Evolutionary conservation across 176 grass and related monocot genomes (phyloP), one percentile per base, ranked within the genome.

Genomic region (Rhynchospora pubera): DNA sequence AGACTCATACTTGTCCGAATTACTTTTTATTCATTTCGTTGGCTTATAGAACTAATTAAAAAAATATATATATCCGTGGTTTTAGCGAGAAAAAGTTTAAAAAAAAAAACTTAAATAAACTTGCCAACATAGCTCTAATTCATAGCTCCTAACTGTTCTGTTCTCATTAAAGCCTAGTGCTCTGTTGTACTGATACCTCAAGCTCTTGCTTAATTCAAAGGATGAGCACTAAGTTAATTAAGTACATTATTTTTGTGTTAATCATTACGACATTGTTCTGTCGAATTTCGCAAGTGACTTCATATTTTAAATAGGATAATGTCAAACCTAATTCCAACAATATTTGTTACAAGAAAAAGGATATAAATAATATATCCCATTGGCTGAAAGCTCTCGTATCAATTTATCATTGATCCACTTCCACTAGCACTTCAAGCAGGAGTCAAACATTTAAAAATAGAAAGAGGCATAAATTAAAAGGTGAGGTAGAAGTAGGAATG

Each of bases 281-380:
- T 71, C n/a, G 43, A 71, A 76, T 55, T 53, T 74, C 8, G 3
- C 5, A 1, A 77, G 50, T 77, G 72, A 24, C 16, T 77, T 77
- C 22, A 56, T 23, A 77, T 18, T 77, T 51, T 10, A 5, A 10
- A 9, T 51, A 51, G 48, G 48, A 51, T 51, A 51, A 9, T 51
- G 1, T 2, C 5, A 76, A 76, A 76, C 72, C 72, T 76, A 76
- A 76, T 76, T 50, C 19, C 69, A 74, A 74, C 69, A 74, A 74
- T 50, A 51, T 50, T 76, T 55, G 13, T 76, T 23, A 32, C 28
- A 5, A 6, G 30, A 53, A 32, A 5, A 18, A 75, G 13, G 65
- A 75, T 75, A 75, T 53, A 75, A 76, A 76, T 76, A 76, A 76
- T 16, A 28, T 76, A 76, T 76, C 47, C 7, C 48, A 52, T 76